These are phyloP conservation scores for Colletotrichum eleusines DNA, from an alignment of 2,329 filamentous ascomycete genomes.

Conservation along the genomic window DNA sequence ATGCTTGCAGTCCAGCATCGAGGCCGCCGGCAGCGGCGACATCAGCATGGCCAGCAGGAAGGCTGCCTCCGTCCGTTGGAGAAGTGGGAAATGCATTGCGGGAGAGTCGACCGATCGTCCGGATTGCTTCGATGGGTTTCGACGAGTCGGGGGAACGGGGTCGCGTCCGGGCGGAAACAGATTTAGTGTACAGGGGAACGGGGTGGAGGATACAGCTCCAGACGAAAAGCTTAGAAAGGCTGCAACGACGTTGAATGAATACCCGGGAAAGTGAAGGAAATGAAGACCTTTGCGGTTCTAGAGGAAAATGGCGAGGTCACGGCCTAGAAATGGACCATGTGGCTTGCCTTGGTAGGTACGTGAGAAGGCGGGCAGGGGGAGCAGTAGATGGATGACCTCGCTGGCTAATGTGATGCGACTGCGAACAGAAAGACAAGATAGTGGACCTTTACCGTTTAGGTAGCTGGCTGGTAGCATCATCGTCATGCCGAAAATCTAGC, in stretches of 20 bases:
- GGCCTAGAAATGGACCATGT: conserved; percentile 19
- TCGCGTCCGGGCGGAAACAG: conserved; percentile 1
- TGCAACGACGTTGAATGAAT: conserved; percentile 12
- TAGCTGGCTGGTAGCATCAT: conserved; percentile 38
- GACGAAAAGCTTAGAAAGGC: conserved; percentile 11
- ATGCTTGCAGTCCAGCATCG: conserved; percentile 72
- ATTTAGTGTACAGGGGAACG: not conserved
- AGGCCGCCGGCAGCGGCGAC: conserved; percentile 53
- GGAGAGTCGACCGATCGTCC: conserved; percentile 17
- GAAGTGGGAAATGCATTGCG: conserved; percentile 39
- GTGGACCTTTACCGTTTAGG: conserved; percentile 46
- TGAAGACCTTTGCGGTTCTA: conserved; percentile 1
- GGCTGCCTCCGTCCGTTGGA: conserved; percentile 51
- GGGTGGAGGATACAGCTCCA: not conserved
- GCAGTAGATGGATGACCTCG: conserved; percentile 22
- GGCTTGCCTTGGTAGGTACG: conserved; percentile 21
- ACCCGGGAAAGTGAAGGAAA: not conserved
- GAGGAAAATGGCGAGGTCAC: conserved; percentile 15
- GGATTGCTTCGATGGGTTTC: conserved; percentile 42
- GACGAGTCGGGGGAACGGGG: not conserved
- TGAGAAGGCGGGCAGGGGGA: conserved; percentile 22
- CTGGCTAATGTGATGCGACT: conserved; percentile 27
- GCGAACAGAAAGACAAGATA: conserved; percentile 27
- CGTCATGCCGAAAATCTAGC: conserved; percentile 48
- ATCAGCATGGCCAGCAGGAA: conserved; percentile 54